Percentiles rank a stretch among this genome's conserved stretches.
phyloP scores from a whole-genome alignment of 495 filamentous ascomycete species.

The Penicillium angulare region DNA sequence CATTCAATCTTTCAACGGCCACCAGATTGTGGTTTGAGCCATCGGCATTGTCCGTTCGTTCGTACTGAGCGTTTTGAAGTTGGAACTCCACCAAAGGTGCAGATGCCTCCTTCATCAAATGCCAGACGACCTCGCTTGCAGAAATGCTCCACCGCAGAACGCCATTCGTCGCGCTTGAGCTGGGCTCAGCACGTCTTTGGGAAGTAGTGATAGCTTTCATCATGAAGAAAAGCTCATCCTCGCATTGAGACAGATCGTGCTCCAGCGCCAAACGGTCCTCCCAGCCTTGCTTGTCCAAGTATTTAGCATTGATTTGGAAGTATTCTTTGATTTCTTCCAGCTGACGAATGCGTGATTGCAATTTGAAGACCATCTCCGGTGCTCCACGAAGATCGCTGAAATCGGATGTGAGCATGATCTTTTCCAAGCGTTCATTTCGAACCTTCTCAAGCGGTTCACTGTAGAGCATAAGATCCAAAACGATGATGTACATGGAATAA shows the following conservation, averaged over 20 bases:
- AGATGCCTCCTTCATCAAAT: constrained; percentile 79
- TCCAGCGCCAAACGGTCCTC: constrained; percentile 82
- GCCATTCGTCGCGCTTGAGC: constrained; percentile 66
- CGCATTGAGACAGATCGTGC: constrained; percentile 80
- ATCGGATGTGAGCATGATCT: constrained; percentile 99
- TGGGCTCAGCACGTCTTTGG: constrained; percentile 74
- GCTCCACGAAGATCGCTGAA: constrained; percentile 95
- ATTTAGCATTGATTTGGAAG: constrained; percentile 88
- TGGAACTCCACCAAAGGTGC: constrained; percentile 94
- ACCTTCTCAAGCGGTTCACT: constrained; percentile 96
- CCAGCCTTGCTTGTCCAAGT: constrained; percentile 88
- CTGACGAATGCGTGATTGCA: constrained; percentile 90
- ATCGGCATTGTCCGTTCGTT: constrained; percentile 92
- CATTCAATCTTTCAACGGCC: constrained; percentile 77
- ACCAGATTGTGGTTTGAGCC: constrained; percentile 93
- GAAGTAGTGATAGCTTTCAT: constrained; percentile 99
- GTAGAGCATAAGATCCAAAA: constrained; percentile 90
- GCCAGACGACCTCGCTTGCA: constrained; percentile 93
- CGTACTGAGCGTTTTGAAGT: constrained; percentile 82
- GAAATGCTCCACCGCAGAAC: constrained; percentile 86
- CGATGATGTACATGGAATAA: constrained; percentile 96
- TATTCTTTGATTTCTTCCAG: constrained; percentile 95
- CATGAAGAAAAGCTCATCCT: constrained; percentile 98
- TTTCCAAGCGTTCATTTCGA: constrained; percentile 86
- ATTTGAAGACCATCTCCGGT: constrained; percentile 85